phyloP scores from a whole-genome alignment of 116 monocot genomes.

The Cymodocea nodosa region DNA sequence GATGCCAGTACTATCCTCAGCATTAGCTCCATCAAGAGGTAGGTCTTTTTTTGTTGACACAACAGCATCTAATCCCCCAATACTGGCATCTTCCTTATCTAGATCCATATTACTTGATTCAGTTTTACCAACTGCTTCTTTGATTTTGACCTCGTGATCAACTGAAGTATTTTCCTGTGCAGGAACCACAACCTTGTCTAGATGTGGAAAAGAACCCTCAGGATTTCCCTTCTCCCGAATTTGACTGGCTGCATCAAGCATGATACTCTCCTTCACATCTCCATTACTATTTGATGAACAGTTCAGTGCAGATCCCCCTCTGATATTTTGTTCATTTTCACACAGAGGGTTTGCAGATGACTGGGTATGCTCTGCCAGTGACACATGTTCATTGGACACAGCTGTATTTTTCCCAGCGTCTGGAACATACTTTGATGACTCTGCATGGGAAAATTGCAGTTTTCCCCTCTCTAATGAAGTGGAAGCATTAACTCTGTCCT shows the following conservation, averaged over 20 bases:
- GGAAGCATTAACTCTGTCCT: constrained; percentile 15
- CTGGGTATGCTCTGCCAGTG: constrained; percentile 4
- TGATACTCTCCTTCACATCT: constrained; percentile 1
- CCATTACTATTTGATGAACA: constrained; percentile 7
- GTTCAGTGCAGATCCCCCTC: neutral
- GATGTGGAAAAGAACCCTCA: neutral
- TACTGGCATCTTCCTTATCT: neutral
- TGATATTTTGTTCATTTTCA: constrained; percentile 14
- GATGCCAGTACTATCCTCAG: neutral
- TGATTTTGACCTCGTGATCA: neutral
- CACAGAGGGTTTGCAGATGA: neutral
- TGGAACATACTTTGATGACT: too few relatives aligned
- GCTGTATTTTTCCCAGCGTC: neutral
- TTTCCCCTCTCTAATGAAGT: neutral
- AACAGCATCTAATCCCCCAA: neutral
- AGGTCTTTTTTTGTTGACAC: too few relatives aligned
- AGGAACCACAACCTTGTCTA: neutral
- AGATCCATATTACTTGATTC: too few relatives aligned
- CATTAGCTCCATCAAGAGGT: neutral
- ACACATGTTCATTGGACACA: constrained; percentile 16
- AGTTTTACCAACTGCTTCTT: too few relatives aligned
- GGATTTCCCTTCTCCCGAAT: constrained; percentile 1
- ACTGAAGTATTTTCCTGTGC: constrained; percentile 4
- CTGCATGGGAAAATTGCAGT: too few relatives aligned
- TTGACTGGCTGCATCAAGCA: constrained; percentile 9